Conservation (phyloP, 1,284 basidiomycete species). For the Fomitopsis palustris region DNA sequence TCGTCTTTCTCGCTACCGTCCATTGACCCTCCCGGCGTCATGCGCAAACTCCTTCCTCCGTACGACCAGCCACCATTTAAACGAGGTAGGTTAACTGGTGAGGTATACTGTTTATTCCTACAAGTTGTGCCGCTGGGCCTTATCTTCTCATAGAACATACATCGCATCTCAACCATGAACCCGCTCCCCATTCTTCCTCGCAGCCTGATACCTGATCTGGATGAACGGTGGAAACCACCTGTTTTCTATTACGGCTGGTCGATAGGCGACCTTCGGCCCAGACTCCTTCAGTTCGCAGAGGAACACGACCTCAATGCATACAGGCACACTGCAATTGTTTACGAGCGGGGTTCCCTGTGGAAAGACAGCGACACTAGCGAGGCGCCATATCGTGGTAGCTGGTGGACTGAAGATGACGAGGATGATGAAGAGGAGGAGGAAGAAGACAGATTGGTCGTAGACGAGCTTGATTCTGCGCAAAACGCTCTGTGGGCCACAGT, state of each 20-base stretch:
- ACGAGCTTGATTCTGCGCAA: background rate
- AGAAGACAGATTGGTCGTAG: background rate
- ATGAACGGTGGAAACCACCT: background rate
- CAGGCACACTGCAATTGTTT: background rate
- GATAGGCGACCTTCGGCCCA: background rate
- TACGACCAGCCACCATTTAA: background rate
- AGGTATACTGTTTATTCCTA: background rate
- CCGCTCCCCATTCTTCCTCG: background rate
- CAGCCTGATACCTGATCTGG: background rate
- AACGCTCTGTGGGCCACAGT: background rate
- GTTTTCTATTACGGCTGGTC: background rate
- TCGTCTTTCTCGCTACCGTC: background rate
- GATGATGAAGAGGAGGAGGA: background rate
- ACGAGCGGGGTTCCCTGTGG: background rate
- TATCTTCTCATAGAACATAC: background rate
- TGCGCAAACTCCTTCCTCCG: background rate
- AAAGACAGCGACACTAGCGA: background rate
- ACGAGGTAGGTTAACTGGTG: background rate
- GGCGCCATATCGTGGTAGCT: background rate
- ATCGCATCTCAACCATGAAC: background rate
- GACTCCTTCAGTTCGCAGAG: background rate
- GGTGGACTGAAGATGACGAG: background rate
- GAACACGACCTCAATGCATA: background rate
- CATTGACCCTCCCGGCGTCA: background rate
- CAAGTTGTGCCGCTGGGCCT: background rate